phyloP scores from a whole-genome alignment of 2,329 filamentous ascomycete genomes.

The Canariomyces notabilis region DNA sequence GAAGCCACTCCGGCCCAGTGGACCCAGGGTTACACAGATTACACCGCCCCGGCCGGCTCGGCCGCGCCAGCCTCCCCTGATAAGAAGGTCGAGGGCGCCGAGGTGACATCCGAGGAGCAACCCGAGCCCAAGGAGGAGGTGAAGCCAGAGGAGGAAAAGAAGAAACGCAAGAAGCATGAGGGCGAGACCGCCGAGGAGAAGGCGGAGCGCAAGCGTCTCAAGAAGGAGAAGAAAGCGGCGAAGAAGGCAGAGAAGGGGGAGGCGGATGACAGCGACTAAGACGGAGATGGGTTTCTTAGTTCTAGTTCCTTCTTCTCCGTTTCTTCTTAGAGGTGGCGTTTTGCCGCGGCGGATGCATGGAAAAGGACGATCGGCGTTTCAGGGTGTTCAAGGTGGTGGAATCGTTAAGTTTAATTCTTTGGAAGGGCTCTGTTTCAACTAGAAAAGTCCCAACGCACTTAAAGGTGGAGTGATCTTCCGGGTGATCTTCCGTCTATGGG shows the following conservation, averaged over 20 bases:
- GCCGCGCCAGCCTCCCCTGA: constrained; percentile 26
- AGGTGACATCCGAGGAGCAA: constrained; percentile 9
- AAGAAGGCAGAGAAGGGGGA: constrained; percentile 41
- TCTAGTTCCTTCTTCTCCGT: constrained; percentile 8
- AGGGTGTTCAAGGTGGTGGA: constrained; percentile 1
- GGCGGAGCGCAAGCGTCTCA: constrained; percentile 44
- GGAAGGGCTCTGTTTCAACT: not conserved
- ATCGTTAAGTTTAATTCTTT: constrained; percentile 7
- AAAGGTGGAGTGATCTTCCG: too few relatives aligned
- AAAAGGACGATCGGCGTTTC: constrained; percentile 13
- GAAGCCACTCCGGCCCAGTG: constrained; percentile 91
- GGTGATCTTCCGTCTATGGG: too few relatives aligned
- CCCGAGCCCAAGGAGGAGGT: constrained; percentile 15
- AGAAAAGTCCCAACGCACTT: too few relatives aligned
- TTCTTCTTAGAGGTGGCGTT: constrained; percentile 9
- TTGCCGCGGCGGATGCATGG: constrained; percentile 11
- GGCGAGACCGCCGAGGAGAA: constrained; percentile 68
- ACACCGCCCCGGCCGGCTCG: constrained; percentile 52
- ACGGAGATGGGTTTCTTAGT: constrained; percentile 45
- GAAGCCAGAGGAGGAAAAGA: constrained; percentile 40
- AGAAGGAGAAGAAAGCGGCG: constrained; percentile 56
- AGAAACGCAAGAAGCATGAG: constrained; percentile 78
- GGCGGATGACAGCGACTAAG: constrained; percentile 49
- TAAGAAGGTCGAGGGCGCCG: constrained; percentile 17
- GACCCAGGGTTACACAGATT: constrained; percentile 91